Evolutionary conservation across 805 yeast species (phyloP), one percentile per base, ranked within the genome.

Genomic region (Barnettozyma vustinii): DNA sequence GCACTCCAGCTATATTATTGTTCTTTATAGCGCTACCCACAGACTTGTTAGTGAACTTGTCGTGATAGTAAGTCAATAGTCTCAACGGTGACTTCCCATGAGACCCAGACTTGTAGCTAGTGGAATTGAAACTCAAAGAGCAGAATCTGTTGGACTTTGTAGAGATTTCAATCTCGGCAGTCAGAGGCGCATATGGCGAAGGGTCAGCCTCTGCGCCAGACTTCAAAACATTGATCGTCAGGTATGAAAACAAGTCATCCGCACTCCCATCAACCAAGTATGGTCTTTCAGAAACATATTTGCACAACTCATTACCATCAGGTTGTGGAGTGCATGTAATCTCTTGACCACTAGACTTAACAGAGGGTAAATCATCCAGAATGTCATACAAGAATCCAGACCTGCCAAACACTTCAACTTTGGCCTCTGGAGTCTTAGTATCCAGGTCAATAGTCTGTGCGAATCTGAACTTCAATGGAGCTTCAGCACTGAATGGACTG

Each of bases 391-490:
- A 67, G 48, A 70, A 71, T 9, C 79, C 81, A 19, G 66, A 64
- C 54, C 84, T 73, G 5, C 85, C 87, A 52, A 52, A 66, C 0
- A 81, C 73, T 21, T 64, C 66, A 18, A 80, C 81, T 27, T 57
- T 59, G 15, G 81, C 54, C 6, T 32, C 37, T 1, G 59, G 47
- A 1, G 40, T 52, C 12, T 49, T 50, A 8, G 49, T 46, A 42
- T 66, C 64, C 49, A 83, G 63, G 54, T 85, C 77, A 46, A 84
- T 71, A 2, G 70, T 67, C 64, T 90, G 91, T 33, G 81, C 67
- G 58, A 85, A 84, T 53, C 91, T 72, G 49, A 87, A 69, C 62
- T 88, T 90, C 63, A 88, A 62, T 5, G 96, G 96, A 32, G 77
- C 70, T 5, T 66, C 58, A 23, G 71, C 69, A 27, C 82, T 77